Evolutionary conservation across 805 yeast genomes (phyloP).

Genomic region (Metschnikowia similis): DNA sequence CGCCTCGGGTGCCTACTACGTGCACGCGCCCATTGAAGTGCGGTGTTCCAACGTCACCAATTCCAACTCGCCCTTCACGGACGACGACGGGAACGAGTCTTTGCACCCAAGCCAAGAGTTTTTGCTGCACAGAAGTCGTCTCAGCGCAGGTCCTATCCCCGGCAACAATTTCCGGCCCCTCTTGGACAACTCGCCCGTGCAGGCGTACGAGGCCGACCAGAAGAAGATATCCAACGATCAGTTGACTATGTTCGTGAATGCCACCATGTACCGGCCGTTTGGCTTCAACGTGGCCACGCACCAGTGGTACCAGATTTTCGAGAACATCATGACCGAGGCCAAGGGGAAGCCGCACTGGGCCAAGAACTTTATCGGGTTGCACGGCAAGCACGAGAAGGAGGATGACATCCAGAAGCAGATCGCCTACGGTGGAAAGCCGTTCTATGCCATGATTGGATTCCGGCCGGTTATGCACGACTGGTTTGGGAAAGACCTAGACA

Average conservation of each 20-base stretch:
- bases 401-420: constrained; percentile 39
- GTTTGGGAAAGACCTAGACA: constrained; percentile 68
- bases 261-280: constrained; percentile 96
- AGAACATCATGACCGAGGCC: constrained; percentile 65
- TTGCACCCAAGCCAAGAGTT: constrained; percentile 45
- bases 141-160: constrained; percentile 71
- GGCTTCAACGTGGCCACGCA: constrained; percentile 65
- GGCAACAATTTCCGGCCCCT: constrained; percentile 83
- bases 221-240: constrained; percentile 64
- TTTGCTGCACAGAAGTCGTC: constrained; percentile 45
- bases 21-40: constrained; percentile 94
- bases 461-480: constrained; percentile 63
- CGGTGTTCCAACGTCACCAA: constrained; percentile 84
- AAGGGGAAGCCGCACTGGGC: constrained; percentile 99
- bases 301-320: constrained; percentile 82
- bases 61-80: constrained; percentile 32
- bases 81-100: constrained; percentile 33
- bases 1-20: constrained; percentile 59
- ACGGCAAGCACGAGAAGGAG: constrained; percentile 31
- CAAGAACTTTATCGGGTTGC: constrained; percentile 75
- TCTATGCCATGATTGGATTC: constrained; percentile 77
- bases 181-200: constrained; percentile 70
- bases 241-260: constrained; percentile 81
- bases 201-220: constrained; percentile 36
- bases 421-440: constrained; percentile 42